A percentile compares a stretch with the other conserved stretches of the same genome.
Evolutionary conservation across 2,329 filamentous ascomycete species (phyloP).

Genomic region (Gaeumannomyces sp.): DNA sequence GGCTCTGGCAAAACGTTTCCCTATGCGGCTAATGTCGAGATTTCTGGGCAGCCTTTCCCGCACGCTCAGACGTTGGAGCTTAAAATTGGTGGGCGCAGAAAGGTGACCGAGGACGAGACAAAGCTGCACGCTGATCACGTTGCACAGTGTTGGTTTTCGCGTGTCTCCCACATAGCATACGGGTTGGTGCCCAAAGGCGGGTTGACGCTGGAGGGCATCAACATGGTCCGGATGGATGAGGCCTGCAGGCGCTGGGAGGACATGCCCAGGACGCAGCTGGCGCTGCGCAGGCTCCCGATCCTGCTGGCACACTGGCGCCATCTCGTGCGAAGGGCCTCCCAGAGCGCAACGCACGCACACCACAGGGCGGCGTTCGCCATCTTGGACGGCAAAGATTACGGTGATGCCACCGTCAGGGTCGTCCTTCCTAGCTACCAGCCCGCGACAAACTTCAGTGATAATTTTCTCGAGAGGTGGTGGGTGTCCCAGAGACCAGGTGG

Average conservation of each 20-base stretch:
- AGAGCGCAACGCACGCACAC: background rate
- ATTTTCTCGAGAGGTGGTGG: background rate
- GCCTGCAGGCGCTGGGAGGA: background rate
- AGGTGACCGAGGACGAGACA: background rate
- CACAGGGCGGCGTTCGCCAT: background rate
- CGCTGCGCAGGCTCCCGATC: background rate
- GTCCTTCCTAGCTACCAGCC: background rate
- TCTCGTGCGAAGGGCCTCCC: background rate
- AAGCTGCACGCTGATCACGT: background rate
- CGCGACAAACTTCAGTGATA: background rate
- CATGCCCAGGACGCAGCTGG: background rate
- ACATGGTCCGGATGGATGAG: background rate
- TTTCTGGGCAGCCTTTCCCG: background rate
- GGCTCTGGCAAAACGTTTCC: background rate
- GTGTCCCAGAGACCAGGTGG: background rate
- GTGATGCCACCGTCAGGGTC: background rate
- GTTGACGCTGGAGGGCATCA: background rate
- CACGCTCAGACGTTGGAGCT: background rate
- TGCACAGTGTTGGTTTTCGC: background rate
- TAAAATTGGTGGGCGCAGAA: background rate
- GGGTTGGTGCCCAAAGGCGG: background rate
- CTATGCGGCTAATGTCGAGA: background rate
- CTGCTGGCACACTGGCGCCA: background rate
- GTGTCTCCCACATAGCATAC: background rate
- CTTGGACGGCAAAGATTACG: background rate